These are phyloP conservation scores for Byssothecium circinans DNA, from an alignment of 2,329 filamentous ascomycete species.

Conservation along the genomic window DNA sequence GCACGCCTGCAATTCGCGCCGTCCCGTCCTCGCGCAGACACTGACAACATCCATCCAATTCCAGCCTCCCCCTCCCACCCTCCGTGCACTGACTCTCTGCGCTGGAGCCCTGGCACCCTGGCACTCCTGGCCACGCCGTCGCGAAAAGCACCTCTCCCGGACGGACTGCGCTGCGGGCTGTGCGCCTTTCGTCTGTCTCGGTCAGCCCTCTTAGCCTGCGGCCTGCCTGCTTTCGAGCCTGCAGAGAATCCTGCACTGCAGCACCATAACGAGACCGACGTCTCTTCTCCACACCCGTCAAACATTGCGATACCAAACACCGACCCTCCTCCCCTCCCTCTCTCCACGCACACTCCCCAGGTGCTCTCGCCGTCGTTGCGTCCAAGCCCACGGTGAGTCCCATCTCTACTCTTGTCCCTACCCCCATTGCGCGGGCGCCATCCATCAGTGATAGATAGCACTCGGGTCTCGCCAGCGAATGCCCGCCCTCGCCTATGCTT, in stretches of 20 bases:
- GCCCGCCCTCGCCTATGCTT: constrained; percentile 45
- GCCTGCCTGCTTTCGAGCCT: constrained; percentile 43
- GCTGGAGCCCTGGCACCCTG: neutral
- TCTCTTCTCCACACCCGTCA: constrained; percentile 28
- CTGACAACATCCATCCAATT: neutral
- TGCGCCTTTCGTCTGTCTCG: constrained; percentile 42
- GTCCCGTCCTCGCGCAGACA: neutral
- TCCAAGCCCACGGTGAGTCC: no score
- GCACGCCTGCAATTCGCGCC: neutral
- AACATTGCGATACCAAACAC: constrained; percentile 11
- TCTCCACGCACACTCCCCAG: no score
- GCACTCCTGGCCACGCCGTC: constrained; percentile 1
- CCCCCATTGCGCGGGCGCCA: neutral
- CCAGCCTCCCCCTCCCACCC: neutral
- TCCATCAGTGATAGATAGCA: neutral
- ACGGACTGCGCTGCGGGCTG: constrained; percentile 36
- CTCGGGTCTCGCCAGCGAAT: constrained; percentile 28
- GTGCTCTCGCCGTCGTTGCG: constrained; percentile 16
- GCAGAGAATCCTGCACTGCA: constrained; percentile 45
- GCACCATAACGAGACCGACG: constrained; percentile 40
- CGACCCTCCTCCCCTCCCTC: no score
- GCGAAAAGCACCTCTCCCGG: constrained; percentile 24
- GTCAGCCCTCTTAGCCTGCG: constrained; percentile 46
- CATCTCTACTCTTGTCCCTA: no score
- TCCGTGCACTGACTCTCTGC: neutral